These are phyloP conservation scores for Trichosporon sp. DNA, from an alignment of 1,284 basidiomycete species.

Conservation along the genomic window DNA sequence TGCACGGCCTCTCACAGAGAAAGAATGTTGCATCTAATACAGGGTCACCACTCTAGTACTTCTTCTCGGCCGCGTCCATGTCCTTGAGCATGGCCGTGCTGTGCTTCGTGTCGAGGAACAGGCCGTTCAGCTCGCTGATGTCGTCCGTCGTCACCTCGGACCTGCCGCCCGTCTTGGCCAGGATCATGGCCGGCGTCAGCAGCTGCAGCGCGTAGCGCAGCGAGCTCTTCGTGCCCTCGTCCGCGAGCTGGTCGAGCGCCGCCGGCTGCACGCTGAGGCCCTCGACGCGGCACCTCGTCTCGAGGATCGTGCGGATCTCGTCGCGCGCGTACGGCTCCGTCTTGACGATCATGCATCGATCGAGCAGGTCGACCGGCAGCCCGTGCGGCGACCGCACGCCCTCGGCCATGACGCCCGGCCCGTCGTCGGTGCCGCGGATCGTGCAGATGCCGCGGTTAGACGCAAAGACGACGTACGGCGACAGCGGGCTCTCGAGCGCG, in stretches of 20 bases:
- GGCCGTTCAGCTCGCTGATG: constrained; percentile 82
- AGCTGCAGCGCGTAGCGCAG: constrained; percentile 91
- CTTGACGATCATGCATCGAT: constrained; percentile 95
- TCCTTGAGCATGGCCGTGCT: constrained; percentile 41
- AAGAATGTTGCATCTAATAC: neutral
- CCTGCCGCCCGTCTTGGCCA: constrained; percentile 71
- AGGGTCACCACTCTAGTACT: constrained; percentile 21
- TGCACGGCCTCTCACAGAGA: neutral
- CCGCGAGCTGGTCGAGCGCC: constrained; percentile 75
- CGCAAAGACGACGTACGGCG: constrained; percentile 93
- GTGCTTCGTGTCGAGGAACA: constrained; percentile 87
- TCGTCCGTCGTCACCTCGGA: constrained; percentile 79
- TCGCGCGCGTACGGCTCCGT: constrained; percentile 79
- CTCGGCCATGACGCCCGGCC: constrained; percentile 41
- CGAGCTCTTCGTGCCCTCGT: constrained; percentile 77
- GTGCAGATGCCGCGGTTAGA: constrained; percentile 90
- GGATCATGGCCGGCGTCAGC: constrained; percentile 85
- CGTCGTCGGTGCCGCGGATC: constrained; percentile 76
- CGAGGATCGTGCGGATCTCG: constrained; percentile 82
- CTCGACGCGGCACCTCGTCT: constrained; percentile 79
- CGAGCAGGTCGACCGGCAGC: constrained; percentile 86
- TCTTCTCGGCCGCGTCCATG: constrained; percentile 28
- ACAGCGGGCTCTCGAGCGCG: constrained; percentile 90
- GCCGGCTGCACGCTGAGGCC: constrained; percentile 70
- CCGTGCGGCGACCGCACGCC: constrained; percentile 92